phyloP scores from a whole-genome alignment of 306 rosid species.

The Fagus crenata region DNA sequence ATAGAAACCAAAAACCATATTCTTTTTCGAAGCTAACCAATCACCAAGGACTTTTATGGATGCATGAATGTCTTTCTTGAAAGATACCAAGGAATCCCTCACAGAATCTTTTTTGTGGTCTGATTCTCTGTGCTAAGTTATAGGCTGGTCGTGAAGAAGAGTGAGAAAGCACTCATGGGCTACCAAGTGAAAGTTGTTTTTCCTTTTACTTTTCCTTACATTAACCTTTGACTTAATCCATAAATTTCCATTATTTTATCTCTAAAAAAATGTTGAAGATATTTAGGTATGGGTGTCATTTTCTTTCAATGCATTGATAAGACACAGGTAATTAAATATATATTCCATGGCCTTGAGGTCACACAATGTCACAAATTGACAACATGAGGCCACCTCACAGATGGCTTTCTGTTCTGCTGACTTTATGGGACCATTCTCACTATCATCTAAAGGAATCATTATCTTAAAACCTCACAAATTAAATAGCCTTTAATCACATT shows the following conservation, averaged over 20 bases:
- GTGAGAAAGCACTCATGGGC: background rate
- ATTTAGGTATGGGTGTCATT: constrained; percentile 57
- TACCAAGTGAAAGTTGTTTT: background rate
- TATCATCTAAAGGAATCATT: constrained; percentile 74
- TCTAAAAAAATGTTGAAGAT: constrained; percentile 42
- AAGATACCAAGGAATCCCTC: constrained; percentile 22
- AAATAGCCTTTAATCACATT: constrained; percentile 61
- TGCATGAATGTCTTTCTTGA: constrained; percentile 35
- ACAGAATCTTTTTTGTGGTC: background rate
- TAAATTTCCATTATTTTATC: constrained; percentile 13
- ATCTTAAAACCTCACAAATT: constrained; percentile 71
- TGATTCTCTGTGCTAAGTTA: background rate
- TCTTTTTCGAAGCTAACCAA: constrained; percentile 36
- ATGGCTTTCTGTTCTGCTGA: constrained; percentile 54
- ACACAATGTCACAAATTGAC: constrained; percentile 52
- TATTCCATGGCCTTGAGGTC: constrained; percentile 58
- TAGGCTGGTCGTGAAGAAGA: no score
- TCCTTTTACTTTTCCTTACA: background rate
- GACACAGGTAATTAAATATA: constrained; percentile 42
- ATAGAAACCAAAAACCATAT: constrained; percentile 17
- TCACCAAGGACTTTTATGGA: constrained; percentile 24
- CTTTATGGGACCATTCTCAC: constrained; percentile 63
- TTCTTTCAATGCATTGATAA: constrained; percentile 50
- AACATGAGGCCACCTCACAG: constrained; percentile 50
- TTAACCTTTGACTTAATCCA: background rate